Percentiles rank a stretch among this genome's conserved stretches.
Evolutionary conservation across 306 rosid genomes (phyloP).

Genomic region (Cercis canadensis): DNA sequence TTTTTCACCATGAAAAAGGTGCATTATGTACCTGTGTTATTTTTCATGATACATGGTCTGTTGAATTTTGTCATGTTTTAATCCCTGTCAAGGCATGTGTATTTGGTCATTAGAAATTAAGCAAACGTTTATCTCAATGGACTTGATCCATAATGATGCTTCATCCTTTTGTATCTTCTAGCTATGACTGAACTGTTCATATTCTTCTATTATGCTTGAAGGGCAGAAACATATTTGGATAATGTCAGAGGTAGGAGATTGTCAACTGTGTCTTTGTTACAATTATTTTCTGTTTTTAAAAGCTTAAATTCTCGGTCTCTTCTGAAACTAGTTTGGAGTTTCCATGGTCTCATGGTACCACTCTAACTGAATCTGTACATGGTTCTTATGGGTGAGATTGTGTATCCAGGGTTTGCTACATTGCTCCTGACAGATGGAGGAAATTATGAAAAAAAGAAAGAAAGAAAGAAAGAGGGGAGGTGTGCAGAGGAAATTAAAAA

Average conservation of each 20-base stretch:
- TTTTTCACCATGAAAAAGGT: conserved; percentile 33
- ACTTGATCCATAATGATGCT: not conserved
- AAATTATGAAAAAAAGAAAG: too few species aligned
- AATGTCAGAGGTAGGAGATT: not conserved
- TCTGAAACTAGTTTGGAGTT: not conserved
- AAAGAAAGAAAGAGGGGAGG: too few species aligned
- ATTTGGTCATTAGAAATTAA: too few species aligned
- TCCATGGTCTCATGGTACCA: too few species aligned
- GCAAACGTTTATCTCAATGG: too few species aligned
- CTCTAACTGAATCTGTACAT: too few species aligned
- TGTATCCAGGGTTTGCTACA: too few species aligned
- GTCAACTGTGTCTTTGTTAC: not conserved
- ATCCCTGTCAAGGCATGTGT: not conserved
- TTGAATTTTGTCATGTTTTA: conserved; percentile 16
- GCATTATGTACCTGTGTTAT: conserved; percentile 15
- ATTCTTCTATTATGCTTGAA: too few species aligned
- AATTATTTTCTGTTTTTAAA: not conserved
- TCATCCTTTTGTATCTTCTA: not conserved
- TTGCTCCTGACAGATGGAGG: too few species aligned
- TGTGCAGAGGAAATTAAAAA: too few species aligned
- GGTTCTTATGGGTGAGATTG: too few species aligned
- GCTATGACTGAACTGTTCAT: too few species aligned
- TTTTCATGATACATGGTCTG: conserved; percentile 27
- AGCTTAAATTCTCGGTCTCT: not conserved
- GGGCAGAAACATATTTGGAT: not conserved